phyloP scores from a whole-genome alignment of 2,329 filamentous ascomycete species.

The Aaosphaeria arxii region DNA sequence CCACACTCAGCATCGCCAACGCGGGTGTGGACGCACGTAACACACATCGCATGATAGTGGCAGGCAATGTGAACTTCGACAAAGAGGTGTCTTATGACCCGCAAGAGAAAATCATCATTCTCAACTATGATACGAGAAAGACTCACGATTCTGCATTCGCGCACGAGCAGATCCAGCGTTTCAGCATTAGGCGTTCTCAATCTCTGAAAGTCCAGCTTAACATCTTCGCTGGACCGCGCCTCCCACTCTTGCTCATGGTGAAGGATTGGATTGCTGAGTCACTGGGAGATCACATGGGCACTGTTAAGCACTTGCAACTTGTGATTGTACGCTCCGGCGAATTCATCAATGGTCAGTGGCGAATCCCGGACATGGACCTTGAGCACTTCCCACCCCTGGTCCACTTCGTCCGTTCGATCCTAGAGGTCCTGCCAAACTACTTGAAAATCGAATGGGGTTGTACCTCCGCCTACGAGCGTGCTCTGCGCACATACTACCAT shows the following conservation, averaged over 20 bases:
- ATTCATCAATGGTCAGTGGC: background rate
- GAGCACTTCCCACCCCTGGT: background rate
- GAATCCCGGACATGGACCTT: background rate
- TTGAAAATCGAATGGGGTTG: background rate
- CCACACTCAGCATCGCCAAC: no score
- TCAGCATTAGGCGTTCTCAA: no score
- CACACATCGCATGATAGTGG: no score
- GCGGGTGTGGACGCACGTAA: no score
- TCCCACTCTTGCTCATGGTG: background rate
- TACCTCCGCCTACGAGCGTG: no score
- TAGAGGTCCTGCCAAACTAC: background rate
- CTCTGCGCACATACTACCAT: no score
- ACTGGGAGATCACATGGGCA: background rate
- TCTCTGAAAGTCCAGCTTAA: constrained; percentile 1
- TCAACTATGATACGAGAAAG: no score
- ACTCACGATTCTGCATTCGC: no score
- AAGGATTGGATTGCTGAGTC: background rate
- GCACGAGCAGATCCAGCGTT: no score
- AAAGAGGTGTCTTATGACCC: no score
- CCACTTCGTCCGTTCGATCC: background rate
- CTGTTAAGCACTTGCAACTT: background rate
- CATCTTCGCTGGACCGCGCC: constrained; percentile 2
- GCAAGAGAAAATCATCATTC: no score
- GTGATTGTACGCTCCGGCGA: constrained; percentile 1
- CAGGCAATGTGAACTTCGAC: no score